Evolutionary conservation across 805 yeast genomes (phyloP).

Genomic region (Nakazawaea holstii): DNA sequence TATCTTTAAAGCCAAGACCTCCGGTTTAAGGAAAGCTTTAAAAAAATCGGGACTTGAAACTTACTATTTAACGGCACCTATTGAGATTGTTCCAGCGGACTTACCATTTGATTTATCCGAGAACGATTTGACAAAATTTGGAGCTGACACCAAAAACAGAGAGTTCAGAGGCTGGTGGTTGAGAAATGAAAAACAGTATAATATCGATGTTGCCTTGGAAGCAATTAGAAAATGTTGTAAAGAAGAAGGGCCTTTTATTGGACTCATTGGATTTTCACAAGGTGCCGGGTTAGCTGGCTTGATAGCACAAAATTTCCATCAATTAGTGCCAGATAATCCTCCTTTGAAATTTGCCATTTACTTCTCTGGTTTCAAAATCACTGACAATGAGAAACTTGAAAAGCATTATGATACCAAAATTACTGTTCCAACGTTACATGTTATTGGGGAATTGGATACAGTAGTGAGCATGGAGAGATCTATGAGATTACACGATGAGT

Average conservation of each 20-base stretch:
- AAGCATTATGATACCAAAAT: slow-evolving; percentile 23
- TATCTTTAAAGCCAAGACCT: slow-evolving; percentile 80
- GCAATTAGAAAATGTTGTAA: slow-evolving; percentile 44
- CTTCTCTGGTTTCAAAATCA: slow-evolving; percentile 55
- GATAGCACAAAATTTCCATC: slow-evolving; percentile 53
- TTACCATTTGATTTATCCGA: slow-evolving; percentile 61
- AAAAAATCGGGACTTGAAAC: slow-evolving; percentile 60
- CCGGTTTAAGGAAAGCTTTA: slow-evolving; percentile 79
- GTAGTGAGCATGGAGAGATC: slow-evolving; percentile 76
- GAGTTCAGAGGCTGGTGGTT: slow-evolving; percentile 69
- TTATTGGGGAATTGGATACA: slow-evolving; percentile 83
- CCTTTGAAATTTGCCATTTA: slow-evolving; percentile 66
- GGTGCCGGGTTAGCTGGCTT: slow-evolving; percentile 88
- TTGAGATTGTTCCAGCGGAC: slow-evolving; percentile 57
- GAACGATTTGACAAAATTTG: slow-evolving; percentile 38
- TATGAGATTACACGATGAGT: slow-evolving; percentile 48
- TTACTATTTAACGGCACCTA: slow-evolving; percentile 77
- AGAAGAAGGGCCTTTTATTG: slow-evolving; percentile 78
- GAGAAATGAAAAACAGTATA: slow-evolving; percentile 33
- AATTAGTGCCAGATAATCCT: slow-evolving; percentile 42
- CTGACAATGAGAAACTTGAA: slow-evolving; percentile 20
- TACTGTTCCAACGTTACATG: slow-evolving; percentile 51
- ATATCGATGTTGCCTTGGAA: slow-evolving; percentile 35
- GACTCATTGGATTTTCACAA: slow-evolving; percentile 87
- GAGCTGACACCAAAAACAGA: slow-evolving; percentile 32